Evolutionary conservation across 495 filamentous ascomycete species (phyloP).

Genomic region (Trichoderma virens): DNA sequence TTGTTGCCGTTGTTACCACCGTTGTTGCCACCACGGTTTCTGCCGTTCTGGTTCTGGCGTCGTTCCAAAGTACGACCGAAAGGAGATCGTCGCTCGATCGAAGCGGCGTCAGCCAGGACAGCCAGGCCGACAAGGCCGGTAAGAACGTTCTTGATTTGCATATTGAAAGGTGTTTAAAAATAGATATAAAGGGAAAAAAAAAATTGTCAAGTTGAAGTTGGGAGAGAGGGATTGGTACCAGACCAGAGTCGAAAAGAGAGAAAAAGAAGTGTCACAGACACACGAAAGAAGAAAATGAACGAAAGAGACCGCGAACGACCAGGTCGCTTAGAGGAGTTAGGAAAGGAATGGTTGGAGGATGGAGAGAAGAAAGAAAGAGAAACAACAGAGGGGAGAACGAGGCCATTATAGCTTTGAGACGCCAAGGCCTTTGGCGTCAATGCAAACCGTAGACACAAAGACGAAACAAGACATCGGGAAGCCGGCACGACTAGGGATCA

Average conservation of each 20-base stretch:
- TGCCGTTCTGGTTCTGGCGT: constrained; percentile 14
- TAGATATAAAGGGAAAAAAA: neutral
- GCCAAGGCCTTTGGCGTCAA: constrained; percentile 5
- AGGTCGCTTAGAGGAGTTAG: constrained; percentile 5
- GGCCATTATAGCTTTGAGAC: constrained; percentile 9
- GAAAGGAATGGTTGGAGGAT: constrained; percentile 9
- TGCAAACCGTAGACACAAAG: constrained; percentile 1
- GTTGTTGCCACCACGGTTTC: constrained; percentile 1
- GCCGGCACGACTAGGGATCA: constrained; percentile 1
- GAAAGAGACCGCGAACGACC: constrained; percentile 4
- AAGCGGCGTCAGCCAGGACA: constrained; percentile 31
- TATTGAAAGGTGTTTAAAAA: constrained; percentile 23
- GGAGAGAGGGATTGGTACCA: constrained; percentile 36
- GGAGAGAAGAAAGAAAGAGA: constrained; percentile 1
- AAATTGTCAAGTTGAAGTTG: constrained; percentile 3
- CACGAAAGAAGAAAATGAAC: constrained; percentile 16
- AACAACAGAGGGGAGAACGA: constrained; percentile 5
- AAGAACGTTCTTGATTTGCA: constrained; percentile 40
- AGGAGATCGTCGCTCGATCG: constrained; percentile 26
- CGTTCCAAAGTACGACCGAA: constrained; percentile 12
- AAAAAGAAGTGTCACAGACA: constrained; percentile 38
- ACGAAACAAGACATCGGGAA: constrained; percentile 5
- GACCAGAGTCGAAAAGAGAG: constrained; percentile 29
- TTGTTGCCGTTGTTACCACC: constrained; percentile 17
- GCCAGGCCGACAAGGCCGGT: constrained; percentile 36